A percentile compares a stretch with the other conserved stretches of the same genome.
Conservation (phyloP, 1,139 yeast genomes). For the Suhomyces panamericanus region DNA sequence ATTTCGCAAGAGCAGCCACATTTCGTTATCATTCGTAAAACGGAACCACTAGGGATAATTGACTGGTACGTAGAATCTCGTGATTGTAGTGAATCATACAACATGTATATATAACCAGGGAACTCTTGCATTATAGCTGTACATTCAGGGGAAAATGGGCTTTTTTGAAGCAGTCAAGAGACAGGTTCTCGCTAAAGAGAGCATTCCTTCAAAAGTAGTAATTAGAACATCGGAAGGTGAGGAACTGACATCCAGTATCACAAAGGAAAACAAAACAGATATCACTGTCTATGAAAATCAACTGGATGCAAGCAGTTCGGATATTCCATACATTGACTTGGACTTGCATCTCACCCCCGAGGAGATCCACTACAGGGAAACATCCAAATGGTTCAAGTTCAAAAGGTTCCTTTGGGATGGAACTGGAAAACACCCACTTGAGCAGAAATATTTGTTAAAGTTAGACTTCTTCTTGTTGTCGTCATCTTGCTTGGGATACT, state of each 20-base stretch:
- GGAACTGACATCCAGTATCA: slow-evolving; percentile 5
- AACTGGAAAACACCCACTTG: slow-evolving; percentile 42
- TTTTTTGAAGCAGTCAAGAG: slow-evolving; percentile 7
- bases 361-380: slow-evolving; percentile 26
- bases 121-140: no score
- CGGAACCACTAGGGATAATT: neutral
- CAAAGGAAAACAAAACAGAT: slow-evolving; percentile 2
- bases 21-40: neutral
- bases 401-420: slow-evolving; percentile 49
- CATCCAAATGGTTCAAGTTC: slow-evolving; percentile 27
- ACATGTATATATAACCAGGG: neutral
- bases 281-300: slow-evolving; percentile 4
- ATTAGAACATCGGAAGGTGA: neutral
- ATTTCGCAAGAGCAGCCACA: neutral
- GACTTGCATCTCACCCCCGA: slow-evolving; percentile 31
- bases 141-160: slow-evolving; percentile 4
- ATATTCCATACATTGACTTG: slow-evolving; percentile 32
- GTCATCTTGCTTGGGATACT: slow-evolving; percentile 26
- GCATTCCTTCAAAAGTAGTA: slow-evolving; percentile 1
- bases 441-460: slow-evolving; percentile 22
- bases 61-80: neutral
- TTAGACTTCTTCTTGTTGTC: slow-evolving; percentile 23
- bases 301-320: neutral
- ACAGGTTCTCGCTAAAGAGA: slow-evolving; percentile 8
- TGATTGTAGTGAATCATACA: neutral